Percentiles rank a stretch among this genome's conserved stretches.
These are phyloP conservation scores for Juglanconis sp. DNA, from an alignment of 2,329 filamentous ascomycete genomes.

Conservation along the genomic window DNA sequence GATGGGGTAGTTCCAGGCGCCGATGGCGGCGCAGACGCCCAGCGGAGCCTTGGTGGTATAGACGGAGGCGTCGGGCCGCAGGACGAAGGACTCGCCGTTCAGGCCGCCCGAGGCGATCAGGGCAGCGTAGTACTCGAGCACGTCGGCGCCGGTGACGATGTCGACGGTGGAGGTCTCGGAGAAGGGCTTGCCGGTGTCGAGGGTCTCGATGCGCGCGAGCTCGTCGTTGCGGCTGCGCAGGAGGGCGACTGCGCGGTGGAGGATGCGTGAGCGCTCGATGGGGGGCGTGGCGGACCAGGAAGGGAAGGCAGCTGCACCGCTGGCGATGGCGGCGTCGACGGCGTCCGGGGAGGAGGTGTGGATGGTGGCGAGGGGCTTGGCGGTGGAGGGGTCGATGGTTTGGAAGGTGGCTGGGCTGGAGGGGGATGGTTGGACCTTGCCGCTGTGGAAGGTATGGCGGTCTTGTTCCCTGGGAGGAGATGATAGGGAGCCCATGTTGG, in stretches of 20 bases:
- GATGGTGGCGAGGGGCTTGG: conserved; percentile 65
- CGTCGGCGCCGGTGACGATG: conserved; percentile 77
- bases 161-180: conserved; percentile 84
- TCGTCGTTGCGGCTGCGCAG: conserved; percentile 75
- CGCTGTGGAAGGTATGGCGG: conserved; percentile 72
- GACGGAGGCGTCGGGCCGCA: conserved; percentile 75
- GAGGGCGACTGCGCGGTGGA: conserved; percentile 71
- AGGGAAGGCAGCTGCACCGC: conserved; percentile 69
- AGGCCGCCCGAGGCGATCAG: conserved; percentile 73
- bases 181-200: conserved; percentile 83
- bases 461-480: conserved; percentile 23
- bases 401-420: conserved; percentile 63
- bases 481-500: conserved; percentile 8
- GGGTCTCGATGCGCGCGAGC: conserved; percentile 74
- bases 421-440: conserved; percentile 60
- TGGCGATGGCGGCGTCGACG: conserved; percentile 68
- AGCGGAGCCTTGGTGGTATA: conserved; percentile 79
- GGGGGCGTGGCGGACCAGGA: conserved; percentile 74
- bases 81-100: conserved; percentile 73
- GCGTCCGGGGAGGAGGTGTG: conserved; percentile 65
- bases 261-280: conserved; percentile 71
- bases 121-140: conserved; percentile 83
- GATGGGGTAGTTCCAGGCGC: conserved; percentile 90
- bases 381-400: conserved; percentile 72
- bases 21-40: conserved; percentile 82